Conservation (phyloP, 768 basidiomycete species). For the Collybiopsis luxurians region DNA sequence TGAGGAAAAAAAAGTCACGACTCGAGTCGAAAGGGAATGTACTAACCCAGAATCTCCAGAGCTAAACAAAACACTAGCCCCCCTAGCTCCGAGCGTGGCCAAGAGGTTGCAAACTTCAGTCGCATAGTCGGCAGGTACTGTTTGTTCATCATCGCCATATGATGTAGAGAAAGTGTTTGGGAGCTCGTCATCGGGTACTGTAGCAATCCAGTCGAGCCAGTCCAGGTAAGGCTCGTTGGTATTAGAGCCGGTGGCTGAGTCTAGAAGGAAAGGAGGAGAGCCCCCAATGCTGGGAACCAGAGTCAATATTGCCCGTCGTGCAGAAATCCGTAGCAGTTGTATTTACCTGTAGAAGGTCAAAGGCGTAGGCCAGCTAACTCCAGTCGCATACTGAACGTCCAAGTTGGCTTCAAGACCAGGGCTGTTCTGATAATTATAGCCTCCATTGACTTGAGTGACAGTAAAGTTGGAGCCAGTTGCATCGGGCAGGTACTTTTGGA, state of each 20-base stretch:
- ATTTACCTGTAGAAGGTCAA: slow-evolving; percentile 55
- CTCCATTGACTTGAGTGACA: slow-evolving; percentile 47
- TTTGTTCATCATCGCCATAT: slow-evolving; percentile 61
- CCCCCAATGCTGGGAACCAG: slow-evolving; percentile 55
- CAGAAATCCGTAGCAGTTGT: background rate
- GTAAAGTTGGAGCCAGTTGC: slow-evolving; percentile 43
- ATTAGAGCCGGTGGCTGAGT: slow-evolving; percentile 42
- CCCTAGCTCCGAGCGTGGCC: slow-evolving; percentile 58
- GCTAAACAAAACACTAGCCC: slow-evolving; percentile 60
- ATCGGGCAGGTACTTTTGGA: slow-evolving; percentile 47
- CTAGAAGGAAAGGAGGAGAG: slow-evolving; percentile 58
- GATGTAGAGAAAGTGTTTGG: too few species aligned
- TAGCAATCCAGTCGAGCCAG: slow-evolving; percentile 55
- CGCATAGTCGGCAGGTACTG: slow-evolving; percentile 61
- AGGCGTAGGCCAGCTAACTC: slow-evolving; percentile 59
- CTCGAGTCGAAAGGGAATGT: background rate
- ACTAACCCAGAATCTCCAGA: slow-evolving; percentile 56
- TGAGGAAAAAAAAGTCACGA: background rate
- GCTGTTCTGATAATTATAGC: slow-evolving; percentile 46
- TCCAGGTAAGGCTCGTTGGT: slow-evolving; percentile 70
- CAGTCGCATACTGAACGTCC: slow-evolving; percentile 65
- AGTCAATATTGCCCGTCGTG: background rate
- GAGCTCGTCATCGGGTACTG: slow-evolving; percentile 31
- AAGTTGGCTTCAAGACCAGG: slow-evolving; percentile 67
- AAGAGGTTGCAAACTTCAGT: slow-evolving; percentile 56